These are phyloP conservation scores for Chenopodium suecicum DNA, from an alignment of 148 eudicot genomes.

Conservation along the genomic window DNA sequence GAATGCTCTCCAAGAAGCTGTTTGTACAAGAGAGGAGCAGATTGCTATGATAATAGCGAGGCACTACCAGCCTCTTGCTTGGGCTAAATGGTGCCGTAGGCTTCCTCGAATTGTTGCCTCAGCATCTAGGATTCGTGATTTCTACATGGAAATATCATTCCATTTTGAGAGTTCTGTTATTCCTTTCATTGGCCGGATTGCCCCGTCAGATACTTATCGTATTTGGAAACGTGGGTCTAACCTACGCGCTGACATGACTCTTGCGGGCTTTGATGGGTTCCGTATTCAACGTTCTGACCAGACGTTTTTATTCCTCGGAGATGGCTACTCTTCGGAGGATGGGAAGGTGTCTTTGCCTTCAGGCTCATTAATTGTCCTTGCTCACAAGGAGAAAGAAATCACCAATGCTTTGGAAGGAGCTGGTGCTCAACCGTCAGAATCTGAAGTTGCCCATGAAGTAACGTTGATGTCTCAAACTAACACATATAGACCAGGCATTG, in stretches of 20 bases:
- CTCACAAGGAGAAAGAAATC: slow-evolving; percentile 81
- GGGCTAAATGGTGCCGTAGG: slow-evolving; percentile 97
- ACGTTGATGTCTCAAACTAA: slow-evolving; percentile 86
- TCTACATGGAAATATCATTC: slow-evolving; percentile 92
- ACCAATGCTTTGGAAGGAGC: slow-evolving; percentile 92
- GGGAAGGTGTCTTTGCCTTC: slow-evolving; percentile 62
- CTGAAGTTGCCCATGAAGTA: slow-evolving; percentile 91
- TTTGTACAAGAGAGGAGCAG: slow-evolving; percentile 75
- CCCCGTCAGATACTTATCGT: slow-evolving; percentile 90
- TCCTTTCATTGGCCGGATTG: slow-evolving; percentile 83
- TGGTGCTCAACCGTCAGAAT: slow-evolving; percentile 80
- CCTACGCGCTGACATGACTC: slow-evolving; percentile 94
- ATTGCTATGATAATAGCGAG: slow-evolving; percentile 88
- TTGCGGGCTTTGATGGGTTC: slow-evolving; percentile 93
- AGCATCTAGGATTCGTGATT: slow-evolving; percentile 74
- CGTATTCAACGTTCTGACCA: slow-evolving; percentile 93
- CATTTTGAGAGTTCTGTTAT: slow-evolving; percentile 95
- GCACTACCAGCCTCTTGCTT: slow-evolving; percentile 83
- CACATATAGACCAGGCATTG: slow-evolving; percentile 95
- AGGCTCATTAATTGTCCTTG: slow-evolving; percentile 78
- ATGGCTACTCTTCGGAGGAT: slow-evolving; percentile 66
- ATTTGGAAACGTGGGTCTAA: slow-evolving; percentile 95
- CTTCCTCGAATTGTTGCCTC: slow-evolving; percentile 90
- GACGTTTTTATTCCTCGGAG: slow-evolving; percentile 87
- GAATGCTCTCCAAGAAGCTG: slow-evolving; percentile 95